Evolutionary conservation across 2,329 filamentous ascomycete species (phyloP), one percentile per base, ranked within the genome.

Genomic region (Fusarium kyushuense): DNA sequence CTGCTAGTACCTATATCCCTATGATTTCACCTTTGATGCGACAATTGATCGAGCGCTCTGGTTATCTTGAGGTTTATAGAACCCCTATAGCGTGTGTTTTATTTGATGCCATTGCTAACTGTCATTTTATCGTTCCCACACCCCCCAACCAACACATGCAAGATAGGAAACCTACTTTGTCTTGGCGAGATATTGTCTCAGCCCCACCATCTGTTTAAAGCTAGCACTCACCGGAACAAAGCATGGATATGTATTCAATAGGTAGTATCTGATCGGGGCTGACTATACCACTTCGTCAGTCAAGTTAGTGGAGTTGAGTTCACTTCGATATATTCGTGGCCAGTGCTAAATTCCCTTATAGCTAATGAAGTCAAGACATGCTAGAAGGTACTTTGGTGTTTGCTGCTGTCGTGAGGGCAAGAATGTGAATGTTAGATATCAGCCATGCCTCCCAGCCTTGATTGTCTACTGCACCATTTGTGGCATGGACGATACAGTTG

Each of bases 291-390:
- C 6, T 27, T 33, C 8, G 23, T 23, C 23, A 16, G n/a, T 56
- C 35, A 46, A 40, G 38, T 56, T 61, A 62, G 35, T 29, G 49
- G 45, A 11, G 35, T 43, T 53, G 60, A 42, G 65, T 52, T 56
- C 53, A 65, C 65, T 67, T 62, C 52, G 42, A 66, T 72, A 68
- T 70, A 68, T 59, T 66, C 57, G 30, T 72, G 63, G 67, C 69
- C 69, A 59, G 61, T 63, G 67, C 71, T 72, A 60, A n/a, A n/a
- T n/a, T n/a, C n/a, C n/a, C n/a, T n/a, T n/a, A n/a, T n/a, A n/a
- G n/a, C n/a, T n/a, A n/a, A n/a, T n/a, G n/a, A n/a, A n/a, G n/a
- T n/a, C n/a, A n/a, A n/a, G n/a, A n/a, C n/a, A n/a, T n/a, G n/a
- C n/a, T n/a, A n/a, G n/a, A n/a, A n/a, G n/a, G n/a, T n/a, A n/a